Evolutionary conservation across 1,284 basidiomycete species (phyloP).

Genomic region (Farysia itapuensis): DNA sequence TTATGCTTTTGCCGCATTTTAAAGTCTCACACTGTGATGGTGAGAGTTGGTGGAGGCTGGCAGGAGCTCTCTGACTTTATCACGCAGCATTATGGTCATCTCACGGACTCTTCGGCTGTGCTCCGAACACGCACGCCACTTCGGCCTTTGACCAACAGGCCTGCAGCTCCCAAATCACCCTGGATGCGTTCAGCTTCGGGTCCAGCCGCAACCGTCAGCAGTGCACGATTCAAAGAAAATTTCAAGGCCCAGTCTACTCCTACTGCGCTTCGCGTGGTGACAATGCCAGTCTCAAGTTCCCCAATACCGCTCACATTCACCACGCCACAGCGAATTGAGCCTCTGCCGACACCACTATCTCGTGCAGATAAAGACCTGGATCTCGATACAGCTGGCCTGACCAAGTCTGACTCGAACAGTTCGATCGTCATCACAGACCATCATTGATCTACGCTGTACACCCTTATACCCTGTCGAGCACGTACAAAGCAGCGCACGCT

Average conservation of each 20-base stretch:
- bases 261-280: background rate
- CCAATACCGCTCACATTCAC: no score
- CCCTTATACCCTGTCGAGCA: no score
- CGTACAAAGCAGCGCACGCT: no score
- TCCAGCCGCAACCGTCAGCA: background rate
- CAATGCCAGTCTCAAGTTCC: background rate
- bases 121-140: background rate
- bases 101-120: constrained; percentile 1
- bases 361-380: no score
- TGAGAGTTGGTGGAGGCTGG: constrained; percentile 59
- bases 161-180: background rate
- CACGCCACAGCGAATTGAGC: no score
- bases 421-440: no score
- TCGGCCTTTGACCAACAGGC: background rate
- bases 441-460: no score
- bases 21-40: constrained; percentile 54
- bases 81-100: constrained; percentile 31
- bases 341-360: no score
- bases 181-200: constrained; percentile 30
- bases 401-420: no score
- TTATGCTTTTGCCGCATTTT: constrained; percentile 57
- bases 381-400: no score
- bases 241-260: background rate
- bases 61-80: constrained; percentile 53
- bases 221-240: background rate